A percentile compares a stretch with the other conserved stretches of the same genome.
Conservation (phyloP, 805 yeast species). For the Crinitomyces ghanaensis region DNA sequence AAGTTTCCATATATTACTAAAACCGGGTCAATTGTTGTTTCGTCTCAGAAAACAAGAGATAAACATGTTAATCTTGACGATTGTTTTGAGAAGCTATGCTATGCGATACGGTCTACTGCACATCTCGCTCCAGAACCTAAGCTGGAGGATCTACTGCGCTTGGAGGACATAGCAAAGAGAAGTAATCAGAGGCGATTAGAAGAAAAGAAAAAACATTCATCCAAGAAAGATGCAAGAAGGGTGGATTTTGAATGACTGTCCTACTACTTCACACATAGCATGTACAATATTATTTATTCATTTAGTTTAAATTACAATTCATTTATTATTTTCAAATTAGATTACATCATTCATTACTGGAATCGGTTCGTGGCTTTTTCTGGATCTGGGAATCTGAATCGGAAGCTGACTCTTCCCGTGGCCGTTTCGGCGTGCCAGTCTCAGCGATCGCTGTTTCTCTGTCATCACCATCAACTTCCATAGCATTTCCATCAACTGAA, state of each 20-base stretch:
- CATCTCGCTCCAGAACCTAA: conserved; percentile 38
- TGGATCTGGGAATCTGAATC: conserved; percentile 1
- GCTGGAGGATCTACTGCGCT: conserved; percentile 36
- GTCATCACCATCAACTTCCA: conserved; percentile 1
- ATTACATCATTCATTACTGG: no score
- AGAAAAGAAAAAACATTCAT: conserved; percentile 28
- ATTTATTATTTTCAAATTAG: not conserved
- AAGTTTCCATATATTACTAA: conserved; percentile 44
- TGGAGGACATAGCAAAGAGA: conserved; percentile 32
- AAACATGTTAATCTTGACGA: conserved; percentile 44
- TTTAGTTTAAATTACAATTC: not conserved
- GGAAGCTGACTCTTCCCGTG: not conserved
- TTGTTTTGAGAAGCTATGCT: conserved; percentile 49
- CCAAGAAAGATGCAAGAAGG: conserved; percentile 30
- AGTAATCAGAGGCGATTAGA: conserved; percentile 29
- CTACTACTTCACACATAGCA: no score
- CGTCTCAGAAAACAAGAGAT: conserved; percentile 48
- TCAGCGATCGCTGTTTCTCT: not conserved
- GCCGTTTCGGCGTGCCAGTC: no score
- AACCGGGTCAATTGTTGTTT: conserved; percentile 44
- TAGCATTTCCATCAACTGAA: conserved; percentile 1
- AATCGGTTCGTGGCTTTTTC: no score
- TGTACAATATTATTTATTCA: no score
- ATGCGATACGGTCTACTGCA: conserved; percentile 38
- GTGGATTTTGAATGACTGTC: no score